Percentiles rank a stretch among this genome's conserved stretches.
Evolutionary conservation across 768 basidiomycete genomes (phyloP).

Genomic region (Psilocybe sp.): DNA sequence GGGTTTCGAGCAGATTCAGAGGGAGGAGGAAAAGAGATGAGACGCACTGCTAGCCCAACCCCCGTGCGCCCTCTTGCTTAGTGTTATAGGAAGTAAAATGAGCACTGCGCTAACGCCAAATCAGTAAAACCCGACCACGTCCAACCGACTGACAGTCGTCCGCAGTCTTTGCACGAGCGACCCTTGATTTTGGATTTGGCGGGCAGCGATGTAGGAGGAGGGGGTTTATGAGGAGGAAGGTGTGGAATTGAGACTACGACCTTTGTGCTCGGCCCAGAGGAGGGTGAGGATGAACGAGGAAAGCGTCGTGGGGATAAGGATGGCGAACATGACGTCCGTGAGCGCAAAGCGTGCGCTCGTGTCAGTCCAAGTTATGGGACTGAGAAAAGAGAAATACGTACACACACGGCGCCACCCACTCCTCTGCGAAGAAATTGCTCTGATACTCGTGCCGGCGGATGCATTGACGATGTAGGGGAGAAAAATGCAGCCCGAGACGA

Average conservation of each 20-base stretch:
- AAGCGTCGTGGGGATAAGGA: conserved; percentile 49
- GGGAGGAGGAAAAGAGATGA: no score
- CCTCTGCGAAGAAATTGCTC: conserved; percentile 35
- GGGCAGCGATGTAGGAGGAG: no score
- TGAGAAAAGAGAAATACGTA: no score
- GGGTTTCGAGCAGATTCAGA: no score
- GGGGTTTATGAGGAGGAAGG: no score
- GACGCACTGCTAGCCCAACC: conserved; percentile 47
- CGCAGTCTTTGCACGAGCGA: conserved; percentile 7
- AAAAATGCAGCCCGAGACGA: conserved; percentile 36
- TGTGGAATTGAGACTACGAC: conserved; percentile 24
- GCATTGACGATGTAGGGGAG: conserved; percentile 50
- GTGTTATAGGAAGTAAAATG: conserved; percentile 51
- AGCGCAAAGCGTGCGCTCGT: no score
- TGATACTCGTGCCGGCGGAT: conserved; percentile 63
- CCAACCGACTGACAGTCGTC: conserved; percentile 38
- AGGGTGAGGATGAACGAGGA: conserved; percentile 52
- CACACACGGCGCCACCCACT: conserved; percentile 71
- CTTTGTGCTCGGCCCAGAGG: conserved; percentile 51
- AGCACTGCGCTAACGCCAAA: no score
- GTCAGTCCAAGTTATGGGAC: no score
- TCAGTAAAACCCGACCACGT: conserved; percentile 49
- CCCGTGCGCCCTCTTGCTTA: conserved; percentile 35
- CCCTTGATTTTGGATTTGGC: no score
- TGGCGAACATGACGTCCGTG: conserved; percentile 58